A percentile compares a stretch with the other conserved stretches of the same genome.
Evolutionary conservation across 2,329 filamentous ascomycete species (phyloP).

Genomic region (Ophidiomyces ophidiicola): DNA sequence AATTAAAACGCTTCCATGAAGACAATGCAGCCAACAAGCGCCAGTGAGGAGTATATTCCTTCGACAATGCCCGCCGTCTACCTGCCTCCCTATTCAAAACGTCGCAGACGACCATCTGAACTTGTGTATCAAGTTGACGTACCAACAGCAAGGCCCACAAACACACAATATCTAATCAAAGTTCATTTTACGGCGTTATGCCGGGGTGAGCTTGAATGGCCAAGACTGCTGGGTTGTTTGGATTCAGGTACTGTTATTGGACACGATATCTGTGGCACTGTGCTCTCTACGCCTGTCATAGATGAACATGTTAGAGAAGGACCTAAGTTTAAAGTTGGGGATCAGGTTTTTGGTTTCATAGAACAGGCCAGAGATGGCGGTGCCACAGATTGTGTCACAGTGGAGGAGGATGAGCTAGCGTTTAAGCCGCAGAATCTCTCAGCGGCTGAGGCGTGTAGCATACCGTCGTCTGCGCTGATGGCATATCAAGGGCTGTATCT

Average conservation of each 20-base stretch:
- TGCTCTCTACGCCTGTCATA: conserved; percentile 26
- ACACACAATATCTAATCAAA: conserved; percentile 32
- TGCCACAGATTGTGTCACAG: conserved; percentile 32
- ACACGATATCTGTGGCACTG: conserved; percentile 31
- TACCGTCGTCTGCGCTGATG: conserved; percentile 30
- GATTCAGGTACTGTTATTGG: conserved; percentile 27
- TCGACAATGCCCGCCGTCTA: conserved; percentile 30
- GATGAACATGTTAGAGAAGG: conserved; percentile 23
- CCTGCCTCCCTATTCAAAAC: conserved; percentile 20
- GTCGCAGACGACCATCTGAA: conserved; percentile 18
- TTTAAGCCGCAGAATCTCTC: conserved; percentile 29
- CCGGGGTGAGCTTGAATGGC: conserved; percentile 27
- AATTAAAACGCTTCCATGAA: no score
- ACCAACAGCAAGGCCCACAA: conserved; percentile 27
- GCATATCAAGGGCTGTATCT: conserved; percentile 34
- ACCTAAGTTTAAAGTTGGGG: conserved; percentile 31
- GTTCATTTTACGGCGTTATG: conserved; percentile 30
- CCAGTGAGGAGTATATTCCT: conserved; percentile 28
- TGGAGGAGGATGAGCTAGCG: conserved; percentile 29
- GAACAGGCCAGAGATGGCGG: conserved; percentile 30
- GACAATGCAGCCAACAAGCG: conserved; percentile 20
- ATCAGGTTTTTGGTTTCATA: conserved; percentile 31
- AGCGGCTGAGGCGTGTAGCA: conserved; percentile 25
- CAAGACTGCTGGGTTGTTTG: conserved; percentile 17
- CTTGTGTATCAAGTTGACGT: conserved; percentile 27